These are phyloP conservation scores for Euptelea pleiosperma DNA, from an alignment of 164 flowering plant genomes.

Conservation along the genomic window DNA sequence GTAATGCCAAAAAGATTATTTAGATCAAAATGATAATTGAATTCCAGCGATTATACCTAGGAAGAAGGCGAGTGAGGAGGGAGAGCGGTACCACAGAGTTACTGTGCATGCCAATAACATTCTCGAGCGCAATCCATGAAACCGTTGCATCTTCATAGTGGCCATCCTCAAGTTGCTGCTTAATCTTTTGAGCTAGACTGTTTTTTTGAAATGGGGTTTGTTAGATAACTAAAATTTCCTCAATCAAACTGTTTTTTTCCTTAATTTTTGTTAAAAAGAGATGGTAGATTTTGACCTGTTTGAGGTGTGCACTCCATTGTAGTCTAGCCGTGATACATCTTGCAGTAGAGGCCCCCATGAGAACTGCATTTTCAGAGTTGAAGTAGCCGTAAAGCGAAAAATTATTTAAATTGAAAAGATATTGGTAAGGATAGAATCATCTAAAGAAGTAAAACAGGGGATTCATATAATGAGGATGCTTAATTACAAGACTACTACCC, in stretches of 20 bases:
- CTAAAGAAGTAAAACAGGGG: background rate
- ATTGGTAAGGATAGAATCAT: background rate
- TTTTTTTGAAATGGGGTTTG: slow-evolving; percentile 10
- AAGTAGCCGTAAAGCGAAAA: background rate
- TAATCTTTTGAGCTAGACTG: slow-evolving; percentile 66
- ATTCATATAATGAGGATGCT: background rate
- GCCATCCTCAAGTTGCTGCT: slow-evolving; percentile 45
- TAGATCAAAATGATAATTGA: background rate
- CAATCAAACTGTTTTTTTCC: background rate
- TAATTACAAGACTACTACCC: slow-evolving; percentile 12
- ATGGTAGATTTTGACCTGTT: slow-evolving; percentile 46
- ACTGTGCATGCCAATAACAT: slow-evolving; percentile 35
- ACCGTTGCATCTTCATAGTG: slow-evolving; percentile 49
- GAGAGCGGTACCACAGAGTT: slow-evolving; percentile 61
- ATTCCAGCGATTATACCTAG: background rate
- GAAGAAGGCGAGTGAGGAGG: background rate
- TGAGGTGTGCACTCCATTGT: slow-evolving; percentile 43
- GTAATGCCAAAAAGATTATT: slow-evolving; percentile 11
- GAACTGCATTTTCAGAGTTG: slow-evolving; percentile 42
- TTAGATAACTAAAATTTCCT: background rate
- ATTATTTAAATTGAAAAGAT: background rate
- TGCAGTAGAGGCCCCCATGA: slow-evolving; percentile 94
- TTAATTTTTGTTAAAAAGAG: background rate
- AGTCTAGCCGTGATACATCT: slow-evolving; percentile 75
- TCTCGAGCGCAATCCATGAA: slow-evolving; percentile 57